Evolutionary conservation across 2,329 filamentous ascomycete genomes (phyloP), one percentile per base, ranked within the genome.

Genomic region (Cladophialophora carrionii): DNA sequence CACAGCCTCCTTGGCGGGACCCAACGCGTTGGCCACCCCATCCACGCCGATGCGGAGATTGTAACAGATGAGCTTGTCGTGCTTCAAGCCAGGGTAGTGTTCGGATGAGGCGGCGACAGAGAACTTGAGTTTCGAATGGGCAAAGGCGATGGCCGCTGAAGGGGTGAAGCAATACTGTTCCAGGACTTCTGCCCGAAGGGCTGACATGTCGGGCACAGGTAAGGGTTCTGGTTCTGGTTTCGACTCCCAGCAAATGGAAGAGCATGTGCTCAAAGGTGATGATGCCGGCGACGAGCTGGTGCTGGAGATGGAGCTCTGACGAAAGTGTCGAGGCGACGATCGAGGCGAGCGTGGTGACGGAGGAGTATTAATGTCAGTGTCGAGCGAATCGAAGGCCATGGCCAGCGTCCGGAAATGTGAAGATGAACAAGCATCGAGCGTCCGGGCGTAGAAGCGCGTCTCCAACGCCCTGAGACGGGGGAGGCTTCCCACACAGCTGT

Each of bases 41-140:
- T 69, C 67, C 53, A 46, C 59, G 31, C 67, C 57, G n/a, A 69
- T 69, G 41, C 62, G 65, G 1, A 69, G 62, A 43, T 69, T 69
- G 57, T 69, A 69, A 32, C 67, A 69, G 49, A 66, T 69, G 51
- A 69, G 46, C 53, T 69, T 69, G 57, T 69, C 67, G 41, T 67
- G 64, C 56, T 69, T 69, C 58, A 48, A 32, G 31, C 62, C 62
- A 0, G 67, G 64, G 37, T 69, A 69, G 49, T 60, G 55, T n/a
- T 66, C 58, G 12, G 64, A 65, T n/a, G 67, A 65, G 37, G 64
- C 64, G 20, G 64, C 62, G 41, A 69, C 67, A 7, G 67, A 69
- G 46, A 69, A 69, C 41, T 69, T 69, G 49, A 69, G 62, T 31
- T 69, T 69, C 7, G 67, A 65, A 10, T 41, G 58, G 9, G 64